Evolutionary conservation across 441 rosid genomes (phyloP).

Genomic region (Gossypium trilobum): DNA sequence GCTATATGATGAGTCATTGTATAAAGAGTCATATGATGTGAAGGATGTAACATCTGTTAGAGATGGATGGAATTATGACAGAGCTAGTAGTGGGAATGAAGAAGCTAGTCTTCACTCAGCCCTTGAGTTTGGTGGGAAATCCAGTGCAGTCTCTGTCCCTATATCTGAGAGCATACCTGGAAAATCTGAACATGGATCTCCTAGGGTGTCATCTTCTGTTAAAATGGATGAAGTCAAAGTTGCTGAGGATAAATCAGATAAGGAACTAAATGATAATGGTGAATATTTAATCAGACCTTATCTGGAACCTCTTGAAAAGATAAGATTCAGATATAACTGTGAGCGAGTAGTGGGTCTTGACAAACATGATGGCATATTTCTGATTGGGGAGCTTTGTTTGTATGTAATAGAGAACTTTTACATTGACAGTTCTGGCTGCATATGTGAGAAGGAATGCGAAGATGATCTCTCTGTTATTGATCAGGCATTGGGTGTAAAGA

Average conservation of each 20-base stretch:
- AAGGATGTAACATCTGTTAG: slow-evolving; percentile 35
- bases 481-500: slow-evolving; percentile 99
- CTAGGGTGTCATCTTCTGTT: slow-evolving; percentile 58
- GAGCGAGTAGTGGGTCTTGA: slow-evolving; percentile 98
- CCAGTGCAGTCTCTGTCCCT: slow-evolving; percentile 66
- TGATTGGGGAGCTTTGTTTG: slow-evolving; percentile 85
- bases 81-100: slow-evolving; percentile 57
- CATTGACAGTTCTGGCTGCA: slow-evolving; percentile 75
- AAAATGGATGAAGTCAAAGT: slow-evolving; percentile 58
- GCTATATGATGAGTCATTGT: slow-evolving; percentile 38
- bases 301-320: slow-evolving; percentile 92
- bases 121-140: slow-evolving; percentile 80
- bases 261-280: slow-evolving; percentile 89
- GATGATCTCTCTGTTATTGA: slow-evolving; percentile 98
- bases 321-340: slow-evolving; percentile 83
- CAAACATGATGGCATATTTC: slow-evolving; percentile 97
- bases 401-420: slow-evolving; percentile 95
- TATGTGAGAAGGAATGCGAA: slow-evolving; percentile 95
- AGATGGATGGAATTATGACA: slow-evolving; percentile 65
- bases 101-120: slow-evolving; percentile 89
- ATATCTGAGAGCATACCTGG: slow-evolving; percentile 60
- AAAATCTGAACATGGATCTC: slow-evolving; percentile 84
- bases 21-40: slow-evolving; percentile 28
- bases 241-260: slow-evolving; percentile 67
- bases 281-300: slow-evolving; percentile 97